Base-by-base conservation (phyloP, 2,329 filamentous ascomycete species). In the Arthroderma uncinatum region DNA sequence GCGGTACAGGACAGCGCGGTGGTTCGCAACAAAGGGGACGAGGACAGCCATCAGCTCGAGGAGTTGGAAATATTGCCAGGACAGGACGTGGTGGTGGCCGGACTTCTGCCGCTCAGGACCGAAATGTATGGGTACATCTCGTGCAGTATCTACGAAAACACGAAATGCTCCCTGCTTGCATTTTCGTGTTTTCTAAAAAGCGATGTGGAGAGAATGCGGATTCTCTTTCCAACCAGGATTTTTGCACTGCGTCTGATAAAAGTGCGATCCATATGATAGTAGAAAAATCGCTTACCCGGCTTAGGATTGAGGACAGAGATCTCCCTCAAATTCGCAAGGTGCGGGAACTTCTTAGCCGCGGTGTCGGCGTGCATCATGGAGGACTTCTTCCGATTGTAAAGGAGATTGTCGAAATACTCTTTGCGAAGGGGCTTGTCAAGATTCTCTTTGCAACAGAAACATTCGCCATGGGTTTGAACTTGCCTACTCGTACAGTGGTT, bases 141-240 rank as follows among this genome's bases (percentile, higher is more conserved):
- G 90, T 98, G 2, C 89, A 95, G 66, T 90, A 89, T 71, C 78
- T 98, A 56, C 88, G 85, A 65, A 95, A 95, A 70, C 83, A 90
- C 55, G 89, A 83, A 53, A 78, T 98, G 2, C 80, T 98, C 2
- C 93, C 93, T 0, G 89, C 87, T 7, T 97, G 92, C 70, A 95
- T 98, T 63, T 98, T 98, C 68, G 92, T 98, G 57, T 98, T 98
- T 72, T 98, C 93, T 2, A 98, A 97, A 75, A 95, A 93, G 72
- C 80, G 93, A 55, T 97, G 93, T 66, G 93, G 98, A 71, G 90
- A 97, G 68, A 98, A 97, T 69, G 93, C 93, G 0, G 89, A 96
- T 68, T 92, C 93, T 0, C 78, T 98, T 21, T 92, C 88, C 60
- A 97, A 96, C 67, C 85, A 95, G 63, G 93, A 98, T 67, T 97